Evolutionary conservation across 768 basidiomycete species (phyloP).

Genomic region (Mycena alexandri): DNA sequence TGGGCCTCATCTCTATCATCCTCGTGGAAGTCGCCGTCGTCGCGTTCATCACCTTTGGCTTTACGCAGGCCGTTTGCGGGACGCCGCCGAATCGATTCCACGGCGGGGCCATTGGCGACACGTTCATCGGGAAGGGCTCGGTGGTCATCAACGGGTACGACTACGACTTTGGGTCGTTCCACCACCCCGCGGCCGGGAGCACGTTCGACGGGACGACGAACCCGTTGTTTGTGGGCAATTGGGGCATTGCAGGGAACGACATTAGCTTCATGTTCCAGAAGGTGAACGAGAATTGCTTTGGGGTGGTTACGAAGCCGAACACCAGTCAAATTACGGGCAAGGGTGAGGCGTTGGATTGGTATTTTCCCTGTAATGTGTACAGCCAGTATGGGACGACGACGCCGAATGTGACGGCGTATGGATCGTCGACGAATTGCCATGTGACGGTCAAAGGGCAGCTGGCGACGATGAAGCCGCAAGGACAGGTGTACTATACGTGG

Average conservation of each 20-base stretch:
- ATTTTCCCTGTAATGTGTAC: conserved; percentile 96
- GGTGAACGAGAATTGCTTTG: conserved; percentile 85
- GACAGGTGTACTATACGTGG: conserved; percentile 97
- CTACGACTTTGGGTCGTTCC: conserved; percentile 91
- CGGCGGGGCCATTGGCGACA: conserved; percentile 79
- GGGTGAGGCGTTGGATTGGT: conserved; percentile 84
- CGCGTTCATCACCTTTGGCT: conserved; percentile 98
- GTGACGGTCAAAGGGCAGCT: conserved; percentile 63
- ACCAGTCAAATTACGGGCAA: conserved; percentile 75
- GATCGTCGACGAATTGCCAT: conserved; percentile 79
- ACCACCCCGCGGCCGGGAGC: conserved; percentile 78
- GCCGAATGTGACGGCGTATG: conserved; percentile 80
- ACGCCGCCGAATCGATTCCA: conserved; percentile 87
- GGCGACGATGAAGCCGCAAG: conserved; percentile 64
- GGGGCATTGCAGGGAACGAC: conserved; percentile 88
- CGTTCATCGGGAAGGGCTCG: conserved; percentile 78
- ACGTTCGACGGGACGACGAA: conserved; percentile 85
- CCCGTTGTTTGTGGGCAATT: conserved; percentile 83
- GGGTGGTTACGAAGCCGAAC: conserved; percentile 76
- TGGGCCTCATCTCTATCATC: conserved; percentile 90
- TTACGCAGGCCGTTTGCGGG: conserved; percentile 94
- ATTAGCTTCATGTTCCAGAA: conserved; percentile 96
- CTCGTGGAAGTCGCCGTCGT: conserved; percentile 89
- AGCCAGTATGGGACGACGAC: conserved; percentile 74
- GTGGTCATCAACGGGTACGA: conserved; percentile 95